A percentile compares a stretch with the other conserved stretches of the same genome.
Evolutionary conservation across 2,329 filamentous ascomycete species (phyloP).

Genomic region (Neodidymelliopsis sp.): DNA sequence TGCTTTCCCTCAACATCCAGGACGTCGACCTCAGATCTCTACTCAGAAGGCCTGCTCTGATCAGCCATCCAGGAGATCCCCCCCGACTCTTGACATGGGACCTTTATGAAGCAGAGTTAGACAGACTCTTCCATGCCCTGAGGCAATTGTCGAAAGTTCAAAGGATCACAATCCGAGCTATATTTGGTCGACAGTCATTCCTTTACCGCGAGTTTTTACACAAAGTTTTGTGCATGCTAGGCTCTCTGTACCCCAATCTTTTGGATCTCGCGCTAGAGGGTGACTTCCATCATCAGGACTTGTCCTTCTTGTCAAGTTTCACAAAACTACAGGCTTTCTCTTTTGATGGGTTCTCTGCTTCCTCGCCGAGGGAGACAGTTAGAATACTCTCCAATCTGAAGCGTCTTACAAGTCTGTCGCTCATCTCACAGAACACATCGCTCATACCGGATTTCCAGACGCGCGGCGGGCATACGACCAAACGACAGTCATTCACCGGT

Average conservation of each 20-base stretch:
- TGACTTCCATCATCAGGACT: constrained; percentile 33
- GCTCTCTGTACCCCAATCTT: constrained; percentile 25
- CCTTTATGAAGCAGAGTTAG: constrained; percentile 36
- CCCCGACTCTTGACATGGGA: constrained; percentile 31
- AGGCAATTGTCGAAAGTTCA: constrained; percentile 27
- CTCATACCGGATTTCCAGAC: constrained; percentile 14
- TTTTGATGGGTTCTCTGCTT: constrained; percentile 38
- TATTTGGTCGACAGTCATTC: constrained; percentile 28
- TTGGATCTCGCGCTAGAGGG: constrained; percentile 31
- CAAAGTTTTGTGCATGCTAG: constrained; percentile 25
- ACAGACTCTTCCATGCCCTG: constrained; percentile 23
- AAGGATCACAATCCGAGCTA: constrained; percentile 29
- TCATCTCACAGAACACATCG: constrained; percentile 30
- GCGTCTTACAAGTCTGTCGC: constrained; percentile 28
- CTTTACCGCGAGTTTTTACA: constrained; percentile 37
- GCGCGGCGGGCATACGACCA: constrained; percentile 23
- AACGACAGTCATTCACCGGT: constrained; percentile 25
- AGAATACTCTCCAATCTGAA: constrained; percentile 29
- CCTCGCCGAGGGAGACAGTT: constrained; percentile 26
- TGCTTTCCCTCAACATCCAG: constrained; percentile 33
- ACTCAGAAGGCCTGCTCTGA: constrained; percentile 14
- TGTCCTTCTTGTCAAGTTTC: constrained; percentile 28
- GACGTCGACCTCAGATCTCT: constrained; percentile 40
- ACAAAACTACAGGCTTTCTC: constrained; percentile 29
- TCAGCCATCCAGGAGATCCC: constrained; percentile 2